Evolutionary conservation across 1,284 basidiomycete genomes (phyloP).

Genomic region (Cryptococcus sp.): DNA sequence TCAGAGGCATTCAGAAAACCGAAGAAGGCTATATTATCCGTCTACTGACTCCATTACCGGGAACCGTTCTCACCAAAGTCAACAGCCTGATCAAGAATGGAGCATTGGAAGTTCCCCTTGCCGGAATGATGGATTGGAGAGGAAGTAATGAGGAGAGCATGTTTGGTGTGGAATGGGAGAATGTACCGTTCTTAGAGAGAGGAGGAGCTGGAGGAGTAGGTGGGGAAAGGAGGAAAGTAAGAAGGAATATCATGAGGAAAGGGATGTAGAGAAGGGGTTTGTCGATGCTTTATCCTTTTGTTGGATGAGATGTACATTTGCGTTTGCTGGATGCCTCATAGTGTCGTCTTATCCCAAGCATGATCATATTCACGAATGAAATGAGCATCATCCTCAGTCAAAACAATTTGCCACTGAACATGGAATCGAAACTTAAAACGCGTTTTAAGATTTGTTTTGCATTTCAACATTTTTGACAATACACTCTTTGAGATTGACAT

Average conservation of each 20-base stretch:
- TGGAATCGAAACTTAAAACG: too few relatives aligned
- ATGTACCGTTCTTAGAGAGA: conserved; percentile 75
- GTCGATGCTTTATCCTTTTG: too few relatives aligned
- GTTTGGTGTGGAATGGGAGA: conserved; percentile 55
- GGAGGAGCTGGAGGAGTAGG: conserved; percentile 55
- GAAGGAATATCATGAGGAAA: conserved; percentile 83
- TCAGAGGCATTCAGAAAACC: conserved; percentile 58
- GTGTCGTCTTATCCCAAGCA: too few relatives aligned
- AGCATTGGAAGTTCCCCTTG: conserved; percentile 78
- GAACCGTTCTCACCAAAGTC: conserved; percentile 47
- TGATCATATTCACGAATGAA: too few relatives aligned
- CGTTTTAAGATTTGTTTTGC: too few relatives aligned
- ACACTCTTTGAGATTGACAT: too few relatives aligned
- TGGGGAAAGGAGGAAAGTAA: conserved; percentile 64
- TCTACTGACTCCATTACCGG: conserved; percentile 67
- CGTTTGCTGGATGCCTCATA: too few relatives aligned
- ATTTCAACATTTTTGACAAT: too few relatives aligned
- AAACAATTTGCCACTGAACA: too few relatives aligned
- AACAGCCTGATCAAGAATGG: conserved; percentile 68
- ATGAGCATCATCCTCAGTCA: too few relatives aligned
- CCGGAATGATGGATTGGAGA: conserved; percentile 75
- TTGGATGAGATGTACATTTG: too few relatives aligned
- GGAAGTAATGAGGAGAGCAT: conserved; percentile 14
- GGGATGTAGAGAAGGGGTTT: conserved; percentile 34
- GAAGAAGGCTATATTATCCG: conserved; percentile 49